Base-by-base conservation (phyloP, 306 rosid genomes). In the Sesbania bispinosa region DNA sequence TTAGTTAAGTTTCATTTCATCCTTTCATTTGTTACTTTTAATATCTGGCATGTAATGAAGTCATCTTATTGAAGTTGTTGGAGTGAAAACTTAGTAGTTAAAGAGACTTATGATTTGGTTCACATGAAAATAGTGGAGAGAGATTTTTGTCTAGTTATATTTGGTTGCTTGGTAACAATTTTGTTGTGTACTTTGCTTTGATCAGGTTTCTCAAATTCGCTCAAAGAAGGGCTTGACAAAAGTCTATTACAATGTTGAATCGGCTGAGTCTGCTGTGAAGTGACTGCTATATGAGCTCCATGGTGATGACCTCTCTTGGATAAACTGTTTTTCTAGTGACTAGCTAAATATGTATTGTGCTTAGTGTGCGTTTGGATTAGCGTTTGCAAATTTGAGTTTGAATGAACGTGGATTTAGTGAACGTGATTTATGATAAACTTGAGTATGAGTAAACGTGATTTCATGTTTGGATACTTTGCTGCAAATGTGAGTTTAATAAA, bases 131-230 rank as follows among this genome's bases (percentile, higher is more conserved):
- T 36, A 36, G 10, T 8, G 4, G 23, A 23, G 18, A 20, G 11
- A 53, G 1, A 8, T 20, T 46, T 57, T 36, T 59, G 58, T 38
- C 16, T 39, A 20, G 20, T 73, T 7, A 26, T 54, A 26, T 74
- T 32, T 51, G 39, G 10, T 58, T 59, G 76, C 59, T 18, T 10
- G 52, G 4, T 47, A 39, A 54, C 36, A 16, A 6, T n/a, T 16
- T 33, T 75, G 26, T 68, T 6, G 9, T 27, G 61, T 53, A 19
- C n/a, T n/a, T n/a, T n/a, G n/a, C n/a, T 51, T 75, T 86, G 71
- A 68, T 42, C 86, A 86, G 95, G 86, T 88, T 60, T 83, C 89
- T 78, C 87, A 80, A 80, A 81, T 86, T 69, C 88, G 97, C 11
- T 79, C 85, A 0, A 88, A 86, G 82, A 90, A 86, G 60, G 97